phyloP scores from a whole-genome alignment of 2,329 filamentous ascomycete genomes.

The Hyphodiscus sp. region DNA sequence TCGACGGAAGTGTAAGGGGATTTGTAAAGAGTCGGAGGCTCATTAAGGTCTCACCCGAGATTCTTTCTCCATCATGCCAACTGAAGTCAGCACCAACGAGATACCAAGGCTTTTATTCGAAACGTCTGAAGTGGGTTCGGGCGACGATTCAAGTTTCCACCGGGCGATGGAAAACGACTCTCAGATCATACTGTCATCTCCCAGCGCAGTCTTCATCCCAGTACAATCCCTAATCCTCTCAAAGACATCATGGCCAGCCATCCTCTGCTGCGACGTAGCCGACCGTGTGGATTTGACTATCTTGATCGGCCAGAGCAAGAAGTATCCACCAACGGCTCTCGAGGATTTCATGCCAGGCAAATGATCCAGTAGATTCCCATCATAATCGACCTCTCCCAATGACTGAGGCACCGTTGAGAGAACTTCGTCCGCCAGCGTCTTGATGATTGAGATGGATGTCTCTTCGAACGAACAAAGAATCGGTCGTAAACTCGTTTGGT shows the following conservation, averaged over 20 bases:
- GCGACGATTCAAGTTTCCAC: no score
- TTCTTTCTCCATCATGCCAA: no score
- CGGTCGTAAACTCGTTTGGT: conserved; percentile 2
- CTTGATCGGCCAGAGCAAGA: conserved; percentile 35
- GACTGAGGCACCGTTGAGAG: conserved; percentile 34
- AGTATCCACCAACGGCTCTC: conserved; percentile 32
- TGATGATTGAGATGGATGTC: conserved; percentile 24
- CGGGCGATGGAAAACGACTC: neutral
- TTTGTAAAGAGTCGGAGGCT: conserved; percentile 27
- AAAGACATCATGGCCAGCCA: conserved; percentile 26
- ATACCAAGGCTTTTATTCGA: no score
- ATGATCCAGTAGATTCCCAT: conserved; percentile 11
- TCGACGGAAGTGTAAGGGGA: conserved; percentile 17
- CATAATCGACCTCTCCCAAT: conserved; percentile 32
- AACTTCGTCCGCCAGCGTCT: conserved; percentile 29
- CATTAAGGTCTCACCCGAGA: conserved; percentile 18
- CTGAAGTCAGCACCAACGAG: no score
- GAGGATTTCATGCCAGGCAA: conserved; percentile 20
- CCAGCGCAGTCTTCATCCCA: conserved; percentile 33
- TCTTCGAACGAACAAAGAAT: conserved; percentile 8
- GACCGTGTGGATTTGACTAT: conserved; percentile 27
- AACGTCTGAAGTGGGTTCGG: no score
- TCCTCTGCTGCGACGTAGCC: conserved; percentile 26
- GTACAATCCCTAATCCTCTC: conserved; percentile 35
- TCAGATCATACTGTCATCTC: conserved; percentile 11